phyloP scores from a whole-genome alignment of 495 filamentous ascomycete genomes.

The Acidiella bohemica region DNA sequence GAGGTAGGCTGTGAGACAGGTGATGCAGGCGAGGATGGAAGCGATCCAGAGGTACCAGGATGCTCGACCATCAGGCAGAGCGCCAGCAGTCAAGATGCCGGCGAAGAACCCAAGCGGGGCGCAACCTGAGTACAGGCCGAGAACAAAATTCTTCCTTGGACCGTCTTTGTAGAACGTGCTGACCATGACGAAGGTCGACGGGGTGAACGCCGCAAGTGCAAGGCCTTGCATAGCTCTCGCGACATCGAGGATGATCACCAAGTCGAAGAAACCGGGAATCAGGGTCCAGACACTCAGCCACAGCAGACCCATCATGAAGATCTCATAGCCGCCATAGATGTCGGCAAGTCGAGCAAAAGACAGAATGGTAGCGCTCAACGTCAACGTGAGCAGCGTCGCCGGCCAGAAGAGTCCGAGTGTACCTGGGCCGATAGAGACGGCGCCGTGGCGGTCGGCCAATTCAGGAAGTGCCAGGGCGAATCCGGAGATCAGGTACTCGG shows the following conservation, averaged over 20 bases:
- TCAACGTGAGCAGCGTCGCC: conserved; percentile 61
- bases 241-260: conserved; percentile 57
- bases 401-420: conserved; percentile 44
- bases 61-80: conserved; percentile 50
- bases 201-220: conserved; percentile 64
- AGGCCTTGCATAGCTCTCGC: conserved; percentile 69
- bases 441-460: conserved; percentile 28
- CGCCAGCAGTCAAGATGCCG: conserved; percentile 69
- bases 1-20: conserved; percentile 41
- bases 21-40: conserved; percentile 39
- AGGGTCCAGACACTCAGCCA: conserved; percentile 67
- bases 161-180: conserved; percentile 71
- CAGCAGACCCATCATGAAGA: conserved; percentile 52
- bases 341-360: conserved; percentile 48
- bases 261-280: conserved; percentile 53
- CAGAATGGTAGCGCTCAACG: conserved; percentile 60
- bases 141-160: conserved; percentile 73
- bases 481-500: conserved; percentile 75
- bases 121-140: conserved; percentile 65
- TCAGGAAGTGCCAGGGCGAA: conserved; percentile 72
- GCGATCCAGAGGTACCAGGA: conserved; percentile 76
- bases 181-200: conserved; percentile 67
- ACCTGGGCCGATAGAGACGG: background rate
- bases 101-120: conserved; percentile 71
- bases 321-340: conserved; percentile 52